These are phyloP conservation scores for Helicocarpus griseus DNA, from an alignment of 2,329 filamentous ascomycete species.

Conservation along the genomic window DNA sequence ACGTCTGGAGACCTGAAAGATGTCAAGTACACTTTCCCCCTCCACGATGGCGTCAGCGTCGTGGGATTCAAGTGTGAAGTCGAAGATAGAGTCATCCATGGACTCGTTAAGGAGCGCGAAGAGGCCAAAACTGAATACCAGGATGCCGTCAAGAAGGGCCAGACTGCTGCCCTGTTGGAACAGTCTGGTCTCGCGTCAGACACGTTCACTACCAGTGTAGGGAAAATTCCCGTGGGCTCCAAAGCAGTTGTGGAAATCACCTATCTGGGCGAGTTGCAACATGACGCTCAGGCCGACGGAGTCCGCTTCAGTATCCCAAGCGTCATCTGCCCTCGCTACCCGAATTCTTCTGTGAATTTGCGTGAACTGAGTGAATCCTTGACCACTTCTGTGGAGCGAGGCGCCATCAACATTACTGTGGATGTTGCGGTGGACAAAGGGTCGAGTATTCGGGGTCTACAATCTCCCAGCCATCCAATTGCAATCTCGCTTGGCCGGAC, in stretches of 20 bases:
- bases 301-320: slow-evolving; percentile 61
- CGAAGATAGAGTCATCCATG: slow-evolving; percentile 44
- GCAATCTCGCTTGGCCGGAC: slow-evolving; percentile 54
- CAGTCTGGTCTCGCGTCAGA: slow-evolving; percentile 52
- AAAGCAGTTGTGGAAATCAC: slow-evolving; percentile 52
- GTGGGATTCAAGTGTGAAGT: slow-evolving; percentile 58
- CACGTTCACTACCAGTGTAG: slow-evolving; percentile 58
- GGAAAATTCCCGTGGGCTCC: slow-evolving; percentile 53
- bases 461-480: slow-evolving; percentile 58
- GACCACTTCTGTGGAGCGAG: slow-evolving; percentile 15
- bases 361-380: slow-evolving; percentile 11
- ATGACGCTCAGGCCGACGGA: slow-evolving; percentile 59
- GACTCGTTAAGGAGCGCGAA: slow-evolving; percentile 57
- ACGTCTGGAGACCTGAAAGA: slow-evolving; percentile 40
- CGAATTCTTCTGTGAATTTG: slow-evolving; percentile 19
- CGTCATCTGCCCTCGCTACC: slow-evolving; percentile 58
- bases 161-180: slow-evolving; percentile 57
- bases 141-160: slow-evolving; percentile 47
- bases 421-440: slow-evolving; percentile 50
- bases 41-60: slow-evolving; percentile 63
- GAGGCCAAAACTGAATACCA: slow-evolving; percentile 52
- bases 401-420: slow-evolving; percentile 46
- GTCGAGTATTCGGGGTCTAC: slow-evolving; percentile 50
- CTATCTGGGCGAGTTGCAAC: slow-evolving; percentile 62
- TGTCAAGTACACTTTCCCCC: slow-evolving; percentile 58